These are phyloP conservation scores for Cytospora schulzeri DNA, from an alignment of 2,329 filamentous ascomycete genomes.

Conservation along the genomic window DNA sequence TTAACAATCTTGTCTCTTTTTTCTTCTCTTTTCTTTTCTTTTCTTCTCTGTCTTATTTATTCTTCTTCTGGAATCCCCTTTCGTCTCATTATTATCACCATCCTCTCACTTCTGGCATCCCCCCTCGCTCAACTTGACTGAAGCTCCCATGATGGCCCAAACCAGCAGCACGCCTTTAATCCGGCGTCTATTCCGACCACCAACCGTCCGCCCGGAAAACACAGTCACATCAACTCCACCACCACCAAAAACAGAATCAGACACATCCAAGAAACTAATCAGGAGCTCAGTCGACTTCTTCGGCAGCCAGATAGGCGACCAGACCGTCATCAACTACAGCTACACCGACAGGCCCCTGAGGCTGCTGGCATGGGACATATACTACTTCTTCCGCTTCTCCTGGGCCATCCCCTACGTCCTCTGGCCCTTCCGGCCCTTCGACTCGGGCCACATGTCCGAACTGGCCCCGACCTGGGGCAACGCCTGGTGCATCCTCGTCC, in stretches of 20 bases:
- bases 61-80: neutral
- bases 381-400: slow-evolving; percentile 55
- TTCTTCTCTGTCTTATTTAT: neutral
- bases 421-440: slow-evolving; percentile 56
- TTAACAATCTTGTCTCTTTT: neutral
- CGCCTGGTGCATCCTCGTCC: slow-evolving; percentile 57
- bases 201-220: neutral
- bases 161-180: neutral
- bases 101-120: neutral
- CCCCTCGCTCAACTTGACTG: neutral
- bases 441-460: slow-evolving; percentile 62
- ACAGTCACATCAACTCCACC: neutral
- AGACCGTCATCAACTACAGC: slow-evolving; percentile 60
- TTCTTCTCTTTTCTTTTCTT: neutral
- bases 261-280: neutral
- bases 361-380: slow-evolving; percentile 55
- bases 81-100: neutral
- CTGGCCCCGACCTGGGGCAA: slow-evolving; percentile 62
- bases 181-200: neutral
- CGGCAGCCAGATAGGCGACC: slow-evolving; percentile 60
- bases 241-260: no score
- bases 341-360: slow-evolving; percentile 60
- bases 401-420: slow-evolving; percentile 64
- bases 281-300: slow-evolving; percentile 46
- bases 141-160: neutral